Evolutionary conservation across 306 rosid species (phyloP).

Genomic region (Ziziphus jujuba): DNA sequence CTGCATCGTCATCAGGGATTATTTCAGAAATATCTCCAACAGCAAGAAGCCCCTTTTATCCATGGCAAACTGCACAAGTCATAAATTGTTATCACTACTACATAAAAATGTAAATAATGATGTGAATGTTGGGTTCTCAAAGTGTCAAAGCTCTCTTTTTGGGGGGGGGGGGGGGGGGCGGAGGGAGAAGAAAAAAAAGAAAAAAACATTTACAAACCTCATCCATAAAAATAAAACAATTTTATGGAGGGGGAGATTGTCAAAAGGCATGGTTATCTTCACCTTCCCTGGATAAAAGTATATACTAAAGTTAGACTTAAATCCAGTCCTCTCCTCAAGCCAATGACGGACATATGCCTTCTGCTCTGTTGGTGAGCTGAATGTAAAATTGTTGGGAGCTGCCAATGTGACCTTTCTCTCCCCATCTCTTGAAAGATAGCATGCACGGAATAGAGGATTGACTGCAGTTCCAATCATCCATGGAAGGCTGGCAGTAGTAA

Average conservation of each 20-base stretch:
- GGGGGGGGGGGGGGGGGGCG: too few relatives aligned
- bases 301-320: conserved; percentile 50
- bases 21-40: conserved; percentile 92
- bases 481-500: conserved; percentile 98
- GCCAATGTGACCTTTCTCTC: conserved; percentile 70
- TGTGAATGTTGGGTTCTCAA: background rate
- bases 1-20: conserved; percentile 76
- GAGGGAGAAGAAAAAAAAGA: too few relatives aligned
- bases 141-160: background rate
- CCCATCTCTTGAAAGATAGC: conserved; percentile 65
- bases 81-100: conserved; percentile 25
- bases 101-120: conserved; percentile 2
- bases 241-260: background rate
- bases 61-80: conserved; percentile 56
- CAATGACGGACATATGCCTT: conserved; percentile 69
- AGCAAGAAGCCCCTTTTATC: conserved; percentile 93
- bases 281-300: conserved; percentile 86
- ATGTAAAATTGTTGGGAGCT: conserved; percentile 70
- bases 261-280: conserved; percentile 22
- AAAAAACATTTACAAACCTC: background rate
- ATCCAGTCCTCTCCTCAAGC: conserved; percentile 83
- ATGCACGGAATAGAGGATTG: conserved; percentile 94
- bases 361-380: conserved; percentile 63
- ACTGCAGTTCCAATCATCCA: conserved; percentile 99
- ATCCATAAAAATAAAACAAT: background rate